Base-by-base conservation (phyloP, 805 yeast species). In the Huiozyma naganishii region DNA sequence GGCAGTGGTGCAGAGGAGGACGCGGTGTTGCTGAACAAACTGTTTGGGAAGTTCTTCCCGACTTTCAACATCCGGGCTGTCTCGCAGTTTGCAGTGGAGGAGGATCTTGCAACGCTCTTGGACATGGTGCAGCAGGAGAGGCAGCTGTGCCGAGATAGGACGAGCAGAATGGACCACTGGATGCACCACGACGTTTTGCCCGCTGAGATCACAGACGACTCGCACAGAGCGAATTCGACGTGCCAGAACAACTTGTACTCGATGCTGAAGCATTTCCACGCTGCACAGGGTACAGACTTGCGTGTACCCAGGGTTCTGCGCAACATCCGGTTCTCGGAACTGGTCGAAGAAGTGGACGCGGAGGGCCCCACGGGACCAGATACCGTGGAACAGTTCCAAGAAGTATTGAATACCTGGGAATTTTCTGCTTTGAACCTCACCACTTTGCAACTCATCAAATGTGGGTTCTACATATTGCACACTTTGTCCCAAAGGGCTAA, bases 151-250 rank as follows among this genome's bases (percentile, higher is more conserved):
- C 23, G 41, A 11, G 39, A 52, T 42, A 51, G 59, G 36, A 49
- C 58, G n/a, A 40, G 49, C n/a, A 50, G 59, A 30, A 48, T 55
- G 48, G 45, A 55, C 27, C 56, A 57, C 39, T 61, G 65, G 65
- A 61, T 61, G 65, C 53, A 55, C 40, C 49, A 53, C 35, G 34
- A 44, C 7, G 39, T 39, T 6, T 32, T 41, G 23, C 39, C 12
- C 30, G 28, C 38, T 9, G 32, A 30, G 10, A 39, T 23, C 11
- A 23, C 29, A 11, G 11, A 40, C 38, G 28, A 33, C 10, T 32
- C 13, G 5, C 33, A 36, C 27, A 27, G 11, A 35, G 35, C 36
- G 17, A 28, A 13, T 32, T 32, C 35, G 27, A 30, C 45, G 11
- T 53, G 57, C 41, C 33, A 45, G 10, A 45, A 50, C 12, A 55